Percentiles rank a stretch among this genome's conserved stretches.
phyloP scores from a whole-genome alignment of 768 basidiomycete species.

The Agrocybe pediades region DNA sequence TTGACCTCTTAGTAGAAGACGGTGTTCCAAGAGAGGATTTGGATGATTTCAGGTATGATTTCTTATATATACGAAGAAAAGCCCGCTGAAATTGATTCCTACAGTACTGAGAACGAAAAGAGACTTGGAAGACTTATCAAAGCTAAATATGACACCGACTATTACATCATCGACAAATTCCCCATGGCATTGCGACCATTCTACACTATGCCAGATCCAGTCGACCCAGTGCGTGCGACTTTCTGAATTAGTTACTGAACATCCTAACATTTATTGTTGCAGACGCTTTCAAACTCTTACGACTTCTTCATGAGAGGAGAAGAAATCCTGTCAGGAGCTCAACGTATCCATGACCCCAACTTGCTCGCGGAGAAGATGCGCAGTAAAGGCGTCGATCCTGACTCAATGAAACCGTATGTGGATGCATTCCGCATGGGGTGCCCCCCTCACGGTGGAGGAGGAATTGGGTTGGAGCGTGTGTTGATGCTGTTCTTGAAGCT shows the following conservation, averaged over 20 bases:
- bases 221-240: slow-evolving; percentile 67
- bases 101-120: slow-evolving; percentile 94
- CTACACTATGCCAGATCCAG: slow-evolving; percentile 98
- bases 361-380: slow-evolving; percentile 86
- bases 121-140: slow-evolving; percentile 87
- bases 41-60: slow-evolving; percentile 87
- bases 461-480: slow-evolving; percentile 93
- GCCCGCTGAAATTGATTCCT: slow-evolving; percentile 13
- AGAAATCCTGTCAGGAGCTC: slow-evolving; percentile 97
- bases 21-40: slow-evolving; percentile 76
- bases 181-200: slow-evolving; percentile 94
- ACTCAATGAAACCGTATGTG: slow-evolving; percentile 88
- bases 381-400: slow-evolving; percentile 86
- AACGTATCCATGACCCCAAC: slow-evolving; percentile 91
- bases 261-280: slow-evolving; percentile 10
- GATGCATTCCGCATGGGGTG: slow-evolving; percentile 96
- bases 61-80: slow-evolving; percentile 1
- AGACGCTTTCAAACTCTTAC: slow-evolving; percentile 96
- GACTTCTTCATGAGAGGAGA: slow-evolving; percentile 99
- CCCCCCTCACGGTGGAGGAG: slow-evolving; percentile 95
- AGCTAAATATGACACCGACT: slow-evolving; percentile 95
- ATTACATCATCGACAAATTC: slow-evolving; percentile 99
- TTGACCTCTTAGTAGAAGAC: slow-evolving; percentile 83
- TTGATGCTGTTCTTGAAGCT: slow-evolving; percentile 98
- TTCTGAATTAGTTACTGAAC: slow-evolving; percentile 3